A percentile compares a stretch with the other conserved stretches of the same genome.
Evolutionary conservation across 805 yeast species (phyloP).

Genomic region (Pichia membranifaciens): DNA sequence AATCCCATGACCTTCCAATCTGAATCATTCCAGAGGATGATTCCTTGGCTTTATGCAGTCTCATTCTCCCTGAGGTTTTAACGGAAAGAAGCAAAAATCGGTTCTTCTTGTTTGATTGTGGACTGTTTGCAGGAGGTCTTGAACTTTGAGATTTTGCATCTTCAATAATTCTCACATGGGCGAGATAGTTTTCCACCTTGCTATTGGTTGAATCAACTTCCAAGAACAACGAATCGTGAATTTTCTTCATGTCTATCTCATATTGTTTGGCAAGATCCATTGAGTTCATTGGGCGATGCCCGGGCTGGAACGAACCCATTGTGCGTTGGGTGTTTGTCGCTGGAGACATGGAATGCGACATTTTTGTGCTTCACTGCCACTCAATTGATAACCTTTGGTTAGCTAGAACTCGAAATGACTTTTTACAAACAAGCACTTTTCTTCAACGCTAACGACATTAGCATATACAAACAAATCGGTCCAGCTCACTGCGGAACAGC

Average conservation of each 20-base stretch:
- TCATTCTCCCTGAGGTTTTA: conserved; percentile 56
- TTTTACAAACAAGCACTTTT: too few species aligned
- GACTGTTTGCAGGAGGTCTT: conserved; percentile 57
- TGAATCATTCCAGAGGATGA: conserved; percentile 70
- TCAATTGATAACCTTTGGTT: conserved; percentile 1
- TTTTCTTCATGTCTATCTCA: conserved; percentile 46
- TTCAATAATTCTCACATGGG: conserved; percentile 72
- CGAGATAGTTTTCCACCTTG: conserved; percentile 54
- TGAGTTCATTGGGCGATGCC: conserved; percentile 17
- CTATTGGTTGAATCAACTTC: conserved; percentile 38
- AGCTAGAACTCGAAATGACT: too few species aligned
- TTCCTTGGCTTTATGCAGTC: conserved; percentile 81
- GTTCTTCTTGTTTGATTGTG: conserved; percentile 47
- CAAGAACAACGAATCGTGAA: conserved; percentile 46
- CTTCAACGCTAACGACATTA: not conserved
- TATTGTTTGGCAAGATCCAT: conserved; percentile 49
- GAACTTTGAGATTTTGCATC: conserved; percentile 63
- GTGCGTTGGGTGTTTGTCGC: not conserved
- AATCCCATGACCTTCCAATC: conserved; percentile 89
- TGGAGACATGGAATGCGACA: not conserved
- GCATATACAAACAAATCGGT: too few species aligned
- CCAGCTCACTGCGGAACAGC: too few species aligned
- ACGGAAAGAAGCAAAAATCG: conserved; percentile 58
- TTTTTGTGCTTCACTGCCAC: not conserved
- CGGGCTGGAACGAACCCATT: conserved; percentile 4